Evolutionary conservation across 495 filamentous ascomycete genomes (phyloP), one percentile per base, ranked within the genome.

Genomic region (Tuber umbilicatum): DNA sequence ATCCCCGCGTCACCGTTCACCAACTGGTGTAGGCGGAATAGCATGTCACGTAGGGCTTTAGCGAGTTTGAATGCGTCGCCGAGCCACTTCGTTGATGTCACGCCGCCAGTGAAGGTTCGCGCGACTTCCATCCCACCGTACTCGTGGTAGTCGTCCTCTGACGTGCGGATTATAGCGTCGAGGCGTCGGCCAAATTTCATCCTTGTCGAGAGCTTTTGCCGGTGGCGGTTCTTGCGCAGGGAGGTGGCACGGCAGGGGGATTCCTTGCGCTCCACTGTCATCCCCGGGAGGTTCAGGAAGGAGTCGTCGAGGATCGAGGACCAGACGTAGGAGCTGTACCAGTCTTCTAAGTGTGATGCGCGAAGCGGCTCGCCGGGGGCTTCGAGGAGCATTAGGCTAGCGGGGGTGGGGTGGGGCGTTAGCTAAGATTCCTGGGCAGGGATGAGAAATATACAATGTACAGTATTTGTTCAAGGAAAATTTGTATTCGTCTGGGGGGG

Each of bases 181-280:
- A 79, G 45, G 23, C 77, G 78, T 7, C 69, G 67, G 70, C 78
- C 78, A 10, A 75, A 75, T 68, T 79, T 79, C 17, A 75, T 40
- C 4, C 78, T 73, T 41, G 71, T 75, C 16, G 69, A 19, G 19
- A 37, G 72, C 43, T 79, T 75, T 9, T 68, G 75, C 10, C 78
- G 76, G 9, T 73, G 42, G 19, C 73, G 76, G 37, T 79, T 79
- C 70, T 75, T 79, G 23, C 76, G 77, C 27, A 76, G 47, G 37
- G 69, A 43, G 27, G 78, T 79, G 75, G 78, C 78, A 1, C 76
- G 78, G 31, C 78, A 79, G 9, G 76, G 37, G 6, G 77, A 64
- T 64, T 79, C 78, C 17, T 79, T 79, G 35, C 77, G 77, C 37
- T 79, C 77, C 38, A 79, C 71, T 9, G 77, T 78, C 78, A 79